phyloP scores from a whole-genome alignment of 257 asterid species.

The Verbena officinalis region DNA sequence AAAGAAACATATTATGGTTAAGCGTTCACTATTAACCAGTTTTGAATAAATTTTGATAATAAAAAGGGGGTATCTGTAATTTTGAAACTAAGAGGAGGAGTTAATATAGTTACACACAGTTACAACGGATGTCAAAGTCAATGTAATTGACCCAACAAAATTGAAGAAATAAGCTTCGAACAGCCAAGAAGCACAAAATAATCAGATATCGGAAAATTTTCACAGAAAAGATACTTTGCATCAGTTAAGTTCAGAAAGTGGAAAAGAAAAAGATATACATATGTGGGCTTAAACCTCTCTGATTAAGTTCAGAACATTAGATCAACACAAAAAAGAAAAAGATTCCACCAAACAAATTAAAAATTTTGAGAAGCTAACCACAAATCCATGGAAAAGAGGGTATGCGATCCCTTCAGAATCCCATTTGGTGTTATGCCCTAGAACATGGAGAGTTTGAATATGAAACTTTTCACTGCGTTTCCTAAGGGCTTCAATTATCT shows the following conservation, averaged over 20 bases:
- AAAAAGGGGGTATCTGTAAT: too few species aligned
- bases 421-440: slow-evolving; percentile 69
- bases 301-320: slow-evolving; percentile 3
- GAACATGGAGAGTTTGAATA: slow-evolving; percentile 80
- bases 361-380: slow-evolving; percentile 55
- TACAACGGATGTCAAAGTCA: background rate
- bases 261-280: background rate
- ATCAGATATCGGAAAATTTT: background rate
- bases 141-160: background rate
- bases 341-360: slow-evolving; percentile 11
- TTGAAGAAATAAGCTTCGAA: background rate
- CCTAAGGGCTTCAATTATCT: slow-evolving; percentile 66
- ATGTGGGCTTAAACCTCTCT: background rate
- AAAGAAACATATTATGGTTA: too few species aligned
- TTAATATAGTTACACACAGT: too few species aligned
- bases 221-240: background rate
- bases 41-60: too few species aligned
- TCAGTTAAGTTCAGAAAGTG: background rate
- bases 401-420: slow-evolving; percentile 66
- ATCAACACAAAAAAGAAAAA: background rate
- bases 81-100: too few species aligned
- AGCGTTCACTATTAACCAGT: too few species aligned
- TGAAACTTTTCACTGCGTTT: slow-evolving; percentile 64
- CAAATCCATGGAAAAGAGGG: slow-evolving; percentile 87
- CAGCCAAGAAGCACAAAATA: background rate